Percentiles rank a stretch among this genome's conserved stretches.
Conservation (phyloP, 345 rosid species). For the Aquilaria sinensis region DNA sequence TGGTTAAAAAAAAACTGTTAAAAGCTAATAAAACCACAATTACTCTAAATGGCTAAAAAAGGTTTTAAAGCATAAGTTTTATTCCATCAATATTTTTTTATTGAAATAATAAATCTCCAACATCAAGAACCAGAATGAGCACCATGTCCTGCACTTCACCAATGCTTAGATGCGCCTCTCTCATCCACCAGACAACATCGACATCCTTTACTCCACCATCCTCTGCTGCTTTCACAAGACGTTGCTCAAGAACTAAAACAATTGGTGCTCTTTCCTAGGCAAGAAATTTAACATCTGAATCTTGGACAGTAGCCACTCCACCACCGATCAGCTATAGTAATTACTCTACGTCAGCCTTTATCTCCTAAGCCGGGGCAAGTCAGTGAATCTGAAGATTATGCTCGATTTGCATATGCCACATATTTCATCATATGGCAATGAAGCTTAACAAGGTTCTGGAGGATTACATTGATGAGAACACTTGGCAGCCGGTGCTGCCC, state of each 20-base stretch:
- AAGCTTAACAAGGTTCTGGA: constrained; percentile 76
- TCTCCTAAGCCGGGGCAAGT: constrained; percentile 85
- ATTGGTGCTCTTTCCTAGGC: constrained; percentile 84
- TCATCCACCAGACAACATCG: constrained; percentile 88
- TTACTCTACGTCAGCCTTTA: constrained; percentile 67
- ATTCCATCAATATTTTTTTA: too few relatives aligned
- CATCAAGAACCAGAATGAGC: constrained; percentile 90
- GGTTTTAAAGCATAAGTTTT: too few relatives aligned
- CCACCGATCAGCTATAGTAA: constrained; percentile 59
- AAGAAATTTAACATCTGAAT: constrained; percentile 85
- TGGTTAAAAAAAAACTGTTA: too few relatives aligned
- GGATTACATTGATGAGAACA: constrained; percentile 81
- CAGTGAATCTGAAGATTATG: constrained; percentile 79
- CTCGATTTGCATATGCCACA: constrained; percentile 81
- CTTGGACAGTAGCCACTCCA: constrained; percentile 50
- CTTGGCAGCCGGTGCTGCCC: constrained; percentile 80
- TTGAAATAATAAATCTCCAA: too few relatives aligned
- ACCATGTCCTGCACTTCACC: constrained; percentile 83
- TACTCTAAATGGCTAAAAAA: too few relatives aligned
- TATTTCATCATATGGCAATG: constrained; percentile 90
- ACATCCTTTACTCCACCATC: constrained; percentile 61
- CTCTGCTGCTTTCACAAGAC: constrained; percentile 66
- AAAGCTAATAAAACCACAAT: too few relatives aligned
- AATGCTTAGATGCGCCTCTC: constrained; percentile 96
- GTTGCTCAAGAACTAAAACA: constrained; percentile 63